phyloP scores from a whole-genome alignment of 1,284 basidiomycete genomes.

The Papiliotrema terrestris region DNA sequence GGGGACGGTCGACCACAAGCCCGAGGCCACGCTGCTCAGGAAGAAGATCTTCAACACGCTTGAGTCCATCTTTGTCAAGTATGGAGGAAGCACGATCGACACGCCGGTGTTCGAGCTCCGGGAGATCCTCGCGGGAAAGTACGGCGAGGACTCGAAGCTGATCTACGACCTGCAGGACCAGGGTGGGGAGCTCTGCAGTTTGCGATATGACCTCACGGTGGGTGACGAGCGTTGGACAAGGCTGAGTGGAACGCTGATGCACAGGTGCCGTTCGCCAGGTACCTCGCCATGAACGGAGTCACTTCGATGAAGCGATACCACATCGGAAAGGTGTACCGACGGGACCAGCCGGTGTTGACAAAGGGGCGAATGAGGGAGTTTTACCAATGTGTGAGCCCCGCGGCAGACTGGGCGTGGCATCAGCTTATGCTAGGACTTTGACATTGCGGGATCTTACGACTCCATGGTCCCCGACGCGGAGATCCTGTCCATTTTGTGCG shows the following conservation, averaged over 20 bases:
- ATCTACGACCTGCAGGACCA: conserved; percentile 98
- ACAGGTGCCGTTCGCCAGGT: conserved; percentile 83
- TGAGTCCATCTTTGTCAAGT: conserved; percentile 81
- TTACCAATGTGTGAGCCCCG: conserved; percentile 81
- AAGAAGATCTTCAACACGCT: conserved; percentile 87
- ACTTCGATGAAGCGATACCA: conserved; percentile 85
- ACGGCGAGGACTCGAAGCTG: conserved; percentile 95
- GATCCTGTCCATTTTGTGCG: conserved; percentile 76
- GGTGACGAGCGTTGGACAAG: conserved; percentile 15
- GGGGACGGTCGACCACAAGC: conserved; percentile 95
- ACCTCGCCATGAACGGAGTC: conserved; percentile 88
- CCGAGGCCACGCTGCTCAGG: conserved; percentile 88
- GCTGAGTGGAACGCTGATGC: background rate
- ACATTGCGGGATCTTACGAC: conserved; percentile 92
- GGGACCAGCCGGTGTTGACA: conserved; percentile 95
- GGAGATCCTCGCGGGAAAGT: conserved; percentile 92
- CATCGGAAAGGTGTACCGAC: conserved; percentile 94
- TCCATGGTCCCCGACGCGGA: conserved; percentile 97
- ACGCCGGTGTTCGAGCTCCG: conserved; percentile 98
- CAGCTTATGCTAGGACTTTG: conserved; percentile 70
- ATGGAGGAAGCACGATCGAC: conserved; percentile 89
- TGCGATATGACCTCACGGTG: conserved; percentile 93
- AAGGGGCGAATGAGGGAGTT: conserved; percentile 99
- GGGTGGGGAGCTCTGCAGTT: conserved; percentile 92
- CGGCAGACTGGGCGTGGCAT: background rate